Evolutionary conservation across 2,329 filamentous ascomycete genomes (phyloP), one percentile per base, ranked within the genome.

Genomic region (Canariomyces notabilis): DNA sequence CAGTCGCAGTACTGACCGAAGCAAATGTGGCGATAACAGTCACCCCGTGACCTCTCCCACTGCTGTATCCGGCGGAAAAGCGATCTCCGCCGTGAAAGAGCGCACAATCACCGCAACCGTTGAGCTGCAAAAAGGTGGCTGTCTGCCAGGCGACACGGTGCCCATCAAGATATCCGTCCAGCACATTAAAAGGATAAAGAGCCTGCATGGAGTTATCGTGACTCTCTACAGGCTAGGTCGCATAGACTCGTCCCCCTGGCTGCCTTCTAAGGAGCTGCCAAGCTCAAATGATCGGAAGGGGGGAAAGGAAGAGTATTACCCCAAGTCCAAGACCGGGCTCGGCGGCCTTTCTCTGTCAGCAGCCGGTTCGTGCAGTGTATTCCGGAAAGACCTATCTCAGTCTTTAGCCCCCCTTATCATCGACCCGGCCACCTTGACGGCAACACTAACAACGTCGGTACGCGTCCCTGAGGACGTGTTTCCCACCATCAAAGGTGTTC

Each of bases 361-460:
- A 1, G 86, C 87, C 6, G 85, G 88, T 31, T 90, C 89, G 2
- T 91, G 83, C 62, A 93, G 90, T 64, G 79, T 93, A n/a, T 97
- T 96, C 63, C 85, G 93, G 44, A 97, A 97, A 64, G 93, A 98
- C 63, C 71, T 98, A 3, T 85, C 87, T 4, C 93, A 98, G 64
- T 84, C 86, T 1, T 89, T 94, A 46, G 85, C 87, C 16, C 90
- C 93, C 4, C 73, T 98, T 37, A 88, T 96, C 44, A 83, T 97
- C 44, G 85, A 97, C 59, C 91, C 90, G 0, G 71, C 66, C 20
- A 89, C 83, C 1, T 74, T 96, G 55, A 85, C 82, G 16, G 82
- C 89, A 1, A 84, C 85, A 37, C 80, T 97, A 34, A 93, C 84
- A 14, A 85, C 89, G 4, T 85, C 86, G 3, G 80, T 98, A 14